A percentile compares a stretch with the other conserved stretches of the same genome.
Conservation (phyloP, 208 protist species). For the Trypanosoma mega region DNA sequence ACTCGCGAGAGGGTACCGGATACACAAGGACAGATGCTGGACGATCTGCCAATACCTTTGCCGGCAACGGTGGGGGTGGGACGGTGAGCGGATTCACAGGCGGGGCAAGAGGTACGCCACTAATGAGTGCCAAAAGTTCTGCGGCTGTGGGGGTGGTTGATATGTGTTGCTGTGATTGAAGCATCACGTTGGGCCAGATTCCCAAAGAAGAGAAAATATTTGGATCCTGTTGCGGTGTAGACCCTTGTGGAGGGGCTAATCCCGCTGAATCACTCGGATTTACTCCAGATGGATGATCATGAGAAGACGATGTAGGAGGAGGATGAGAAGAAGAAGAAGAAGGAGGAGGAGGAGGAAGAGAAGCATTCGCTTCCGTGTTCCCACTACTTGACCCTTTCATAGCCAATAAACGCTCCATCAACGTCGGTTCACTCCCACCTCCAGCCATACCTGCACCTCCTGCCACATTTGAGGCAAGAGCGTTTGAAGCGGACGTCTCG, state of each 20-base stretch:
- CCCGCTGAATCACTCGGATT: no score
- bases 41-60: constrained; percentile 60
- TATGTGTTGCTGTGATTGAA: background rate
- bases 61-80: constrained; percentile 77
- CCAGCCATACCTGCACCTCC: constrained; percentile 6
- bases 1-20: constrained; percentile 63
- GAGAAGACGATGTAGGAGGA: no score
- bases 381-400: constrained; percentile 41
- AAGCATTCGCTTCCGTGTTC: background rate
- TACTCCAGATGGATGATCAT: no score
- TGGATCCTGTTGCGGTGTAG: no score
- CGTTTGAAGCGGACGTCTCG: background rate
- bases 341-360: background rate
- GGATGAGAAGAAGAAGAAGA: background rate
- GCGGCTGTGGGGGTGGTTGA: constrained; percentile 33
- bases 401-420: constrained; percentile 65
- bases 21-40: constrained; percentile 81
- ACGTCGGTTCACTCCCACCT: constrained; percentile 26
- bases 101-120: constrained; percentile 13
- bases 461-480: constrained; percentile 4
- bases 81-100: constrained; percentile 45
- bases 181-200: background rate
- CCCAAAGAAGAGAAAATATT: no score
- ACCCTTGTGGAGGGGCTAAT: no score
- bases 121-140: constrained; percentile 72